phyloP scores from a whole-genome alignment of 495 filamentous ascomycete genomes.

The Lophiostoma macrostomum region DNA sequence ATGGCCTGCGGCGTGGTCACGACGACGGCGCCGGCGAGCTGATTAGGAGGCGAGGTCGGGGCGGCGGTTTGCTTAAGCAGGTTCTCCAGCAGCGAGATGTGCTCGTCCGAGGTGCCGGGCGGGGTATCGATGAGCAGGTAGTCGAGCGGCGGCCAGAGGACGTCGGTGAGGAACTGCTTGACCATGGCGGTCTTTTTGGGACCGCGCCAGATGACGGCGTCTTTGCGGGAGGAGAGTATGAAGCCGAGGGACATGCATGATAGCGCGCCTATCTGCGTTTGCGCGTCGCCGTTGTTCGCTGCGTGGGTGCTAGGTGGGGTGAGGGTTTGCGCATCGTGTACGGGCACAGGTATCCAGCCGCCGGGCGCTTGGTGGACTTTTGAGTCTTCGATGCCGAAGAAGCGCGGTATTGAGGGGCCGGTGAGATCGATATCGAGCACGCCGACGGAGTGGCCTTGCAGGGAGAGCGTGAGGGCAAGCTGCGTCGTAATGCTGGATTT shows the following conservation, averaged over 20 bases:
- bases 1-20: slow-evolving; percentile 97
- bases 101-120: slow-evolving; percentile 93
- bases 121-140: slow-evolving; percentile 94
- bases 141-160: slow-evolving; percentile 83
- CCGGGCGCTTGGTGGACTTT: slow-evolving; percentile 86
- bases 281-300: background rate
- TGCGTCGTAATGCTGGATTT: slow-evolving; percentile 97
- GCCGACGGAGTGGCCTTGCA: slow-evolving; percentile 80
- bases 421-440: slow-evolving; percentile 96
- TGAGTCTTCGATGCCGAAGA: slow-evolving; percentile 81
- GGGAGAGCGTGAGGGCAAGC: slow-evolving; percentile 83
- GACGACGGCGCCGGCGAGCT: slow-evolving; percentile 76
- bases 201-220: slow-evolving; percentile 94
- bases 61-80: slow-evolving; percentile 54
- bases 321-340: slow-evolving; percentile 55
- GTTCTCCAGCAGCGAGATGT: slow-evolving; percentile 89
- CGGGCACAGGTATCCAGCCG: slow-evolving; percentile 85
- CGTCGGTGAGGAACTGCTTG: slow-evolving; percentile 87
- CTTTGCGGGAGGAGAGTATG: slow-evolving; percentile 73
- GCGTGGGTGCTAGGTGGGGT: slow-evolving; percentile 8
- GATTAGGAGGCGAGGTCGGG: slow-evolving; percentile 40
- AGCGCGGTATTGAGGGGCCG: slow-evolving; percentile 90
- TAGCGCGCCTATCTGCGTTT: slow-evolving; percentile 56
- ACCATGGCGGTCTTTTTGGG: slow-evolving; percentile 99
- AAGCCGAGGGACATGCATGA: slow-evolving; percentile 93